Base-by-base conservation (phyloP, 2,329 filamentous ascomycete species). In the Fusarium sp. region DNA sequence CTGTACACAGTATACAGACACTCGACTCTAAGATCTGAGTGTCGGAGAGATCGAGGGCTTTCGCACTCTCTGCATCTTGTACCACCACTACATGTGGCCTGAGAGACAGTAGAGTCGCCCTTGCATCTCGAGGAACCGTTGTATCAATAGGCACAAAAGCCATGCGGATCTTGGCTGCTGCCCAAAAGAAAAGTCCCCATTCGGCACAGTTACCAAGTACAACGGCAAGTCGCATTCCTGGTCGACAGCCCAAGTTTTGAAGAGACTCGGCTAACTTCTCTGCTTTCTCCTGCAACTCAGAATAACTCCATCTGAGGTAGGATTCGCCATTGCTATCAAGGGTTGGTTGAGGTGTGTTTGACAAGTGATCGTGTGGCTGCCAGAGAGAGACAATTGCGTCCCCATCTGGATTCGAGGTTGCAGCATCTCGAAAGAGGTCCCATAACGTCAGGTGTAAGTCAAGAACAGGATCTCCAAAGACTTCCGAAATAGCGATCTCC, bases 151-250 rank as follows among this genome's bases (percentile, higher is more conserved):
- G 79, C 17, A 76, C 73, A 66, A 81, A 80, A 2, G 69, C 47
- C 70, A 79, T 76, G 5, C 71, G 73, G 14, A 81, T 73, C 61
- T 72, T 79, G 22, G 76, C 76, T 2, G 78, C 71, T 4, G 75
- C 73, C 80, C 80, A 82, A 56, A 81, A 77, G 40, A 77, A 74
- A 31, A 82, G 68, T 0, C 65, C 77, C 79, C 79, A 82, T 75
- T 82, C 80, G 6, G 77, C 78, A 46, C 78, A 79, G 59, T 81
- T 82, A 51, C 76, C 71, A 45, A 81, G 68, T 9, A 80, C 58
- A 2, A 73, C 76, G 22, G 71, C 76, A 7, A 82, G 65, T 14
- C 71, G 71, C 72, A 74, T 79, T 6, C 76, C 75, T 7, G 68
- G 65, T 22, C 68, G 63, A 40, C 75, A 75, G 7, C 77, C 75